phyloP scores from a whole-genome alignment of 208 protist species.

The Trypanosoma caninum region DNA sequence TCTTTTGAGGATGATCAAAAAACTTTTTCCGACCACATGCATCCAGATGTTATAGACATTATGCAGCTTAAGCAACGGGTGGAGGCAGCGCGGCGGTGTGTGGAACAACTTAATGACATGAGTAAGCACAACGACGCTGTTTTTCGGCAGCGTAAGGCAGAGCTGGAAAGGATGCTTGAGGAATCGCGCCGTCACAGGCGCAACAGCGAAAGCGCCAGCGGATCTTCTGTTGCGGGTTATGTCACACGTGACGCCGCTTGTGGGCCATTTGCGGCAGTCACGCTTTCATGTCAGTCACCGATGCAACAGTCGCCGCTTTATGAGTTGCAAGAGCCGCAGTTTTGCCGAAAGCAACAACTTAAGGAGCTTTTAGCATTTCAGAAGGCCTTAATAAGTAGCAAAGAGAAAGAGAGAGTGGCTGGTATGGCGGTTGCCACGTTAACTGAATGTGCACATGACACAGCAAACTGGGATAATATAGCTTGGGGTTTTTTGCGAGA shows the following conservation, averaged over 20 bases:
- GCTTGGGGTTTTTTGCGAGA: conserved; percentile 2
- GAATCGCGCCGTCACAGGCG: not conserved
- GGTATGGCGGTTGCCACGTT: conserved; percentile 6
- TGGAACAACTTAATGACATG: conserved; percentile 19
- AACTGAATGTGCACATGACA: not conserved
- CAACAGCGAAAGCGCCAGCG: not conserved
- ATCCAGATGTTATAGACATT: not conserved
- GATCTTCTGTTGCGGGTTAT: not conserved
- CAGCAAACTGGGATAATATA: not conserved
- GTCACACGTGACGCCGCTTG: not conserved
- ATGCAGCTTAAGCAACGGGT: conserved; percentile 9
- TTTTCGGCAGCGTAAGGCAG: conserved; percentile 16
- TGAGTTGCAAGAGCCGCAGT: not conserved
- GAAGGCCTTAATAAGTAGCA: conserved; percentile 4
- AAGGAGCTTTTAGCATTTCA: conserved; percentile 4
- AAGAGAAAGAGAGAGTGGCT: not conserved
- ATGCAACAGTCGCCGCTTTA: too few species aligned
- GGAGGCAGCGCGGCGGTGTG: conserved; percentile 12
- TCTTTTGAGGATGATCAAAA: not conserved
- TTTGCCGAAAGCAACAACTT: not conserved
- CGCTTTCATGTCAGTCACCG: not conserved
- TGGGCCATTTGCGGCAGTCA: not conserved
- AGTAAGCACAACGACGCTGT: conserved; percentile 17
- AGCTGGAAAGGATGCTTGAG: conserved; percentile 5
- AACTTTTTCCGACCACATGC: not conserved